Conservation (phyloP, 23 red algal species). For the Gracilaria caudata region DNA sequence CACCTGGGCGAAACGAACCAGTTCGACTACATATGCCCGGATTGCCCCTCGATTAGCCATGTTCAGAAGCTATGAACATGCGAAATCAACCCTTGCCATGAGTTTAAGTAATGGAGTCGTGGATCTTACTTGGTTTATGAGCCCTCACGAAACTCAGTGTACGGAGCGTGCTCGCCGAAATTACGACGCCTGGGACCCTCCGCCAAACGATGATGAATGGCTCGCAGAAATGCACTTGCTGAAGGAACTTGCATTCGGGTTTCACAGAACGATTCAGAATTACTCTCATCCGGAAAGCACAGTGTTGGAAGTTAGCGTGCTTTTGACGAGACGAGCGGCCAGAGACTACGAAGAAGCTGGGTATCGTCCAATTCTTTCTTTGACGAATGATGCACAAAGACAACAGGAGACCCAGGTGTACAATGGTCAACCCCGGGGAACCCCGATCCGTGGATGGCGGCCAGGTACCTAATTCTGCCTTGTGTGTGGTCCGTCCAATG, state of each 20-base stretch:
- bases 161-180: conserved; percentile 41
- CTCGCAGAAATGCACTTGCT: conserved; percentile 28
- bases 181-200: conserved; percentile 59
- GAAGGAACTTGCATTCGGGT: conserved; percentile 23
- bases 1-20: conserved; percentile 23
- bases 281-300: background rate
- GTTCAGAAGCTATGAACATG: conserved; percentile 41
- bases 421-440: background rate
- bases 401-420: background rate
- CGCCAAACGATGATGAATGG: conserved; percentile 60
- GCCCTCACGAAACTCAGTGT: conserved; percentile 6
- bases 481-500: background rate
- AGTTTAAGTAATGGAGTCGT: conserved; percentile 32
- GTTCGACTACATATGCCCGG: conserved; percentile 9
- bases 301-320: background rate
- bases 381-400: background rate
- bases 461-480: background rate
- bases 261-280: conserved; percentile 20
- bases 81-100: conserved; percentile 1
- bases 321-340: background rate
- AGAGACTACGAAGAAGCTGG: conserved; percentile 35
- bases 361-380: conserved; percentile 16
- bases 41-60: conserved; percentile 18
- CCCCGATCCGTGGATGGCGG: background rate
- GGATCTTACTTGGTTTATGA: conserved; percentile 45